Base-by-base conservation (phyloP, 371 early-diverging fungal genomes). In the Saksenaea vasiformis region DNA sequence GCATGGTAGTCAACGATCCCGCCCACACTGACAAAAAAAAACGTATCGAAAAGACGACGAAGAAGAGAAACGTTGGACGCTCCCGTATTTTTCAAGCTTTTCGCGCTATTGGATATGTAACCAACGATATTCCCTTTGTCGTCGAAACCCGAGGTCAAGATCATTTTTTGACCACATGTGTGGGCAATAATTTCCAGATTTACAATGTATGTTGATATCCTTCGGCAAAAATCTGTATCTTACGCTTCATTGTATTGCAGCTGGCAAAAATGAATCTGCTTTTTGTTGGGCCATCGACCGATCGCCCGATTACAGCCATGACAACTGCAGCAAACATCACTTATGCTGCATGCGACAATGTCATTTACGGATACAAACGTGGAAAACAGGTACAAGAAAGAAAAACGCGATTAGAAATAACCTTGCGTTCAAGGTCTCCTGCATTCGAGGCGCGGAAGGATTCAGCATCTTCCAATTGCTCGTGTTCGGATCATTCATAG, bases 21-120 rank as follows among this genome's bases (percentile, higher is more conserved):
- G 36, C 53, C 24, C 34, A 54, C 37, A 41, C 51, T 22, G 34
- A 15, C 37, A 67, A 67, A 55, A 62, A 62, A 56, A 67, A 62
- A 14, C 62, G 61, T 35, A 31, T 69, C 26, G 69, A 73, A 35
- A 54, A 58, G 22, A 53, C 17, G 5, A 54, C 37, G 11, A 58
- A 31, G 56, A 51, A 60, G 41, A 27, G 43, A 43, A 41, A 41
- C 22, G 56, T 28, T 27, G 54, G 64, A 38, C 82, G 77, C 24
- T 80, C 86, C 14, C 84, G 85, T 34, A 80, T 94, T 55, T 95
- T 88, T 69, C 87, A 87, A 54, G 94, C 95, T 37, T 95, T 92
- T 77, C 81, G 95, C 64, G 93, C 95, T 3, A 82, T 97, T 36
- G 96, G 98, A 37, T 93, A 94, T 75, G 87, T 96, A 34, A 90